Evolutionary conservation across 305 asterid species (phyloP), one percentile per base, ranked within the genome.

Genomic region (Withania somnifera): DNA sequence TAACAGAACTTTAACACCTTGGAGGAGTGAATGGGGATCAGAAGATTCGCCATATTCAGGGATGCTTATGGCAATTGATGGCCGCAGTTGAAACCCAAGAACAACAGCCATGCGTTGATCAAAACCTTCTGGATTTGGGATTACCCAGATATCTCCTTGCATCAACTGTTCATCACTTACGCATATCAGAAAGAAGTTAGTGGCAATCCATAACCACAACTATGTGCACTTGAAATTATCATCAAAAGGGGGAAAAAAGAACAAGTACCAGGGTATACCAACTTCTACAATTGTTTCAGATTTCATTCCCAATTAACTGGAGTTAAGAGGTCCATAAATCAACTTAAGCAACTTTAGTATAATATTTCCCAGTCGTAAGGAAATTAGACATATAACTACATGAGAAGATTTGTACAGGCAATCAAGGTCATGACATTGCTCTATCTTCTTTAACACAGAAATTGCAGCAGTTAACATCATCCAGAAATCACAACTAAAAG

Each of bases 91-190:
- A 83, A 97, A 89, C 75, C 97, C 90, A 47, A 97, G 89, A 81
- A 89, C 89, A 3, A 97, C 97, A 19, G 92, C 89, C 97, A 94
- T 93, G 92, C 97, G 88, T 85, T 91, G 92, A 77, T 90, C 91
- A 42, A 89, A 92, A 58, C 97, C 95, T 38, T 90, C 96, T 1
- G 92, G 90, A 86, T 91, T 90, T 0, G 98, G 85, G 64, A 85
- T 84, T 83, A 87, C 89, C 97, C 98, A 90, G 28, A 97, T 90
- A 82, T 97, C 98, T 79, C 99, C 99, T 91, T 94, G 98, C 98
- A 97, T 97, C 83, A 94, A 85, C 99, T 97, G 99, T 82, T 28
- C 61, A 75, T 75, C 14, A 73, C 24, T 50, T 75, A 26, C 36
- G 7, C 79, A 50, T 50, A 47, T 28, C 45, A 26, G 79, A 28